These are phyloP conservation scores for Paraconiothyrium sp. DNA, from an alignment of 2,329 filamentous ascomycete genomes.

Conservation along the genomic window DNA sequence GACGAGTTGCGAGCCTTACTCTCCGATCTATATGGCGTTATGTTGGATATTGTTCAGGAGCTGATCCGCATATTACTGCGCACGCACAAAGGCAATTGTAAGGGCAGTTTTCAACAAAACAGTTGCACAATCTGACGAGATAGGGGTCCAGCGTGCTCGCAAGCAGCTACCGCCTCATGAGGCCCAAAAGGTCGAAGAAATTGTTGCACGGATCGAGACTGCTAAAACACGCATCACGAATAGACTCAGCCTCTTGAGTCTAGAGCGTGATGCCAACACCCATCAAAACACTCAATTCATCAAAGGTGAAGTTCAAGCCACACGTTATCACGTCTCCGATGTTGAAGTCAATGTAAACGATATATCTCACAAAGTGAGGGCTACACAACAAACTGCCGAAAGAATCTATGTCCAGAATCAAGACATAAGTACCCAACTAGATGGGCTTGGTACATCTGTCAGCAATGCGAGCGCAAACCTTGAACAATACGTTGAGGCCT, in stretches of 20 bases:
- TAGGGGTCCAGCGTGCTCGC: not conserved
- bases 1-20: not conserved
- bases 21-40: constrained; percentile 4
- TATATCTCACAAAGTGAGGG: not conserved
- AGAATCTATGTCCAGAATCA: not conserved
- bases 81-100: constrained; percentile 1
- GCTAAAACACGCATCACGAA: not conserved
- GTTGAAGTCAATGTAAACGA: not conserved
- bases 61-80: constrained; percentile 4
- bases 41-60: not conserved
- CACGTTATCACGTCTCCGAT: not conserved
- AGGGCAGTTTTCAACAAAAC: not conserved
- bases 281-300: not conserved
- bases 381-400: not conserved
- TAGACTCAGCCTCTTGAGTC: not conserved
- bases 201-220: not conserved
- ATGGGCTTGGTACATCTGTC: not conserved
- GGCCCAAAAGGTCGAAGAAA: not conserved
- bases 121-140: not conserved
- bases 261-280: not conserved
- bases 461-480: not conserved
- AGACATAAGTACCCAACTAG: not conserved
- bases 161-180: constrained; percentile 9
- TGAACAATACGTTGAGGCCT: not conserved
- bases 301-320: not conserved